Evolutionary conservation across 2,329 filamentous ascomycete species (phyloP), one percentile per base, ranked within the genome.

Genomic region (Paecilomyces niveus): DNA sequence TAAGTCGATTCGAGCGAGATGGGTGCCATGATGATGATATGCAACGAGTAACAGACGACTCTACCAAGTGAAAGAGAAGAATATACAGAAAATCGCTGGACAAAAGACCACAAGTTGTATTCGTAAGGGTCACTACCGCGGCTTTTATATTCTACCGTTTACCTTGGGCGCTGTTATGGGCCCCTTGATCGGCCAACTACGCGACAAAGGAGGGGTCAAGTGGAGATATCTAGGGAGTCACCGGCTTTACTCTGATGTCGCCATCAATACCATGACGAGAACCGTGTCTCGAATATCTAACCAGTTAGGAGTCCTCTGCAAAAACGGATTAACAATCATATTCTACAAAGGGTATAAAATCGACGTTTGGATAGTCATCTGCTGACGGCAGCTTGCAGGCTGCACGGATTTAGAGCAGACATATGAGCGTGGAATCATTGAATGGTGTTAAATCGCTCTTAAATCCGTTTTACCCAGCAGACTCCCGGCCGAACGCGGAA

Each of bases 1-100:
- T 73, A 70, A 8, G 72, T 75, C 21, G 73, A 69, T 57, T 72
- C 67, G 32, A 74, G 61, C 2, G 67, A 68, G 8, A 67, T 54
- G 9, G 62, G 59, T 21, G 68, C 60, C 70, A 71, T 72, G 31
- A 50, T 62, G 59, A 49, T n/a, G 50, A 21, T 52, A 52, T 52
- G 10, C 50, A 29, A 24, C 3, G 22, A 52, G 15, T 13, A 52
- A 52, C 10, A 13, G 21, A 13, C n/a, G 24, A 52, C 21, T 45
- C 13, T 45, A 45, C 15, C 11, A 0, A 39, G 3, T 39, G 35
- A 18, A n/a, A 3, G n/a, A 18, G n/a, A 1, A 45, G 15, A 18
- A 2, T 7, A 9, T 9, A 45, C 7, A 45, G 39, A n/a, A 45
- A 18, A 18, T 7, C 8, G 39, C 39, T 9, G 8, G n/a, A 39